Evolutionary conservation across 108 stramenopile species (phyloP).

Genomic region (Skeletonema marinoi): DNA sequence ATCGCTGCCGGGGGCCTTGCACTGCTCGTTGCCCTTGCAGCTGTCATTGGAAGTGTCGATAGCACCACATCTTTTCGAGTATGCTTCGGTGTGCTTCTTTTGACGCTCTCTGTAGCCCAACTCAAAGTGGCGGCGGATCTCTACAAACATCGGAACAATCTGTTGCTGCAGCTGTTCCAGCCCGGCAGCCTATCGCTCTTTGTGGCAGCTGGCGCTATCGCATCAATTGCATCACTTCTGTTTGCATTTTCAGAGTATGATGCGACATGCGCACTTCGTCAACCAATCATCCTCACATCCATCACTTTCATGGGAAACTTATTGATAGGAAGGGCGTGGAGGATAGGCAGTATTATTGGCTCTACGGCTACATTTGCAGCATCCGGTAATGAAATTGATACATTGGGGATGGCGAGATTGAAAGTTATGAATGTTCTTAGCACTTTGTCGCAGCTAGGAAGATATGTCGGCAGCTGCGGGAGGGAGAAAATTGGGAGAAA

Average conservation of each 20-base stretch:
- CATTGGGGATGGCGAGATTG: neutral
- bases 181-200: neutral
- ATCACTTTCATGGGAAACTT: too few relatives aligned
- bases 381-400: too few relatives aligned
- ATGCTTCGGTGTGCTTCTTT: neutral
- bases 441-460: neutral
- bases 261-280: too few relatives aligned
- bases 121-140: neutral
- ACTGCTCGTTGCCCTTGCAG: neutral
- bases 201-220: neutral
- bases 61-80: neutral
- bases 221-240: neutral
- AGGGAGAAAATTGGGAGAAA: neutral
- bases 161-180: neutral
- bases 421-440: neutral
- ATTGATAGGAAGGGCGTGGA: too few relatives aligned
- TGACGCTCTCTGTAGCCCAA: neutral
- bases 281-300: too few relatives aligned
- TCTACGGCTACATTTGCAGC: too few relatives aligned
- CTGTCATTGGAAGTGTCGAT: neutral
- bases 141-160: neutral
- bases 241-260: too few relatives aligned
- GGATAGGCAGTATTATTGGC: too few relatives aligned
- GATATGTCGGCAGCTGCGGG: slow-evolving; percentile 2
- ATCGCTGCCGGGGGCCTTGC: too few relatives aligned